Evolutionary conservation across 768 basidiomycete genomes (phyloP).

Genomic region (Tulasnella sp.): DNA sequence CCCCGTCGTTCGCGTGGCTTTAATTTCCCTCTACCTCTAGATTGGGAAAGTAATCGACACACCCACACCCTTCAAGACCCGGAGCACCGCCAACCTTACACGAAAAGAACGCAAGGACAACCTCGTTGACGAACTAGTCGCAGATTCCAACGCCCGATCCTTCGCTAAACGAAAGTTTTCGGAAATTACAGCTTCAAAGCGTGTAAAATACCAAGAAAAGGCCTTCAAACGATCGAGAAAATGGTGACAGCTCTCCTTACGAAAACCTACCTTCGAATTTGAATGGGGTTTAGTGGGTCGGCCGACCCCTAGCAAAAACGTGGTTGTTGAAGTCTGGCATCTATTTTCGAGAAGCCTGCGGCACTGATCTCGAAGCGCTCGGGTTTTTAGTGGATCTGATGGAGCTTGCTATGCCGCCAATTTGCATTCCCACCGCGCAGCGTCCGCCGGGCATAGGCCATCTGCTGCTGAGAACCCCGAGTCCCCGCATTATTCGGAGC

Average conservation of each 20-base stretch:
- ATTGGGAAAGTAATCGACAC: slow-evolving; percentile 75
- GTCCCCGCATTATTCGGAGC: slow-evolving; percentile 2
- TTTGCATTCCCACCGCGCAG: not conserved
- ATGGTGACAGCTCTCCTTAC: not conserved
- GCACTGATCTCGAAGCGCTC: slow-evolving; percentile 13
- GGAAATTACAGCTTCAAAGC: not conserved
- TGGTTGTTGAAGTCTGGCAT: not conserved
- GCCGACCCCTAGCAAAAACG: not conserved
- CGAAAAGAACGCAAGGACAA: slow-evolving; percentile 71
- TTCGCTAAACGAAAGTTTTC: slow-evolving; percentile 89
- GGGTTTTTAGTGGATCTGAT: slow-evolving; percentile 3
- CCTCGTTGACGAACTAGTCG: slow-evolving; percentile 82
- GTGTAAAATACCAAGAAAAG: slow-evolving; percentile 11
- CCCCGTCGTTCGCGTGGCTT: not conserved
- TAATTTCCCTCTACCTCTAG: slow-evolving; percentile 40
- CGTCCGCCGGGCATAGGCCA: slow-evolving; percentile 1
- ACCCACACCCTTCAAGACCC: slow-evolving; percentile 65
- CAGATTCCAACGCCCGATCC: slow-evolving; percentile 77
- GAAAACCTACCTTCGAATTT: not conserved
- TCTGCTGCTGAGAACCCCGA: not conserved
- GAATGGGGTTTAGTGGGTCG: not conserved
- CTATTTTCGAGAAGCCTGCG: not conserved
- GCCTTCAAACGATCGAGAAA: not conserved
- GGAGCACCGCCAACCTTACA: slow-evolving; percentile 59
- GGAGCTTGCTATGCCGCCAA: not conserved